Evolutionary conservation across 139 green algal species (phyloP).

Genomic region (Nannochloris sp.): DNA sequence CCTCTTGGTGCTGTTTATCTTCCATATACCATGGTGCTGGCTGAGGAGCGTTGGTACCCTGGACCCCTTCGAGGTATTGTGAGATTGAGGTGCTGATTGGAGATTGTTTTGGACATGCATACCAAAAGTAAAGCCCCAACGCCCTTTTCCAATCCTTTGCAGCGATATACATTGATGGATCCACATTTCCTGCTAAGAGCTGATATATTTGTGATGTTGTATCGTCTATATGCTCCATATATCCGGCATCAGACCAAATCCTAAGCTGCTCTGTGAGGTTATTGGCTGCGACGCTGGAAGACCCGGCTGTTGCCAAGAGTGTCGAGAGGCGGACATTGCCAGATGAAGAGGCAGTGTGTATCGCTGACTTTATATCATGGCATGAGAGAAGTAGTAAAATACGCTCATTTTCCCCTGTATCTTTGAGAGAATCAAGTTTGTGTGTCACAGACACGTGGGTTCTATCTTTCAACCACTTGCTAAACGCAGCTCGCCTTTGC

Average conservation of each 20-base stretch:
- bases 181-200: conserved; percentile 55
- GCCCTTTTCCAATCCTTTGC: conserved; percentile 71
- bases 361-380: conserved; percentile 37
- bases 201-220: conserved; percentile 43
- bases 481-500: conserved; percentile 33
- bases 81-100: conserved; percentile 9
- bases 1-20: not conserved
- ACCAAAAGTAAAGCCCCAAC: conserved; percentile 66
- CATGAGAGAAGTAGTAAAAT: conserved; percentile 58
- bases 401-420: not conserved
- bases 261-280: conserved; percentile 54
- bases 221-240: conserved; percentile 26
- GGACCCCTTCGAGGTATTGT: not conserved
- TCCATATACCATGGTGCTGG: conserved; percentile 42
- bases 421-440: not conserved
- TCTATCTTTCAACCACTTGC: conserved; percentile 41
- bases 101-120: conserved; percentile 16
- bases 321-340: conserved; percentile 65
- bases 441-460: conserved; percentile 7
- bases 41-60: conserved; percentile 6
- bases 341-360: conserved; percentile 37
- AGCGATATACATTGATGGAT: conserved; percentile 21
- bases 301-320: conserved; percentile 47
- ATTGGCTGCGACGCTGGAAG: not conserved
- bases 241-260: conserved; percentile 38